Evolutionary conservation across 1,139 yeast genomes (phyloP).

Genomic region (Kurtzmaniella quercitrusa): DNA sequence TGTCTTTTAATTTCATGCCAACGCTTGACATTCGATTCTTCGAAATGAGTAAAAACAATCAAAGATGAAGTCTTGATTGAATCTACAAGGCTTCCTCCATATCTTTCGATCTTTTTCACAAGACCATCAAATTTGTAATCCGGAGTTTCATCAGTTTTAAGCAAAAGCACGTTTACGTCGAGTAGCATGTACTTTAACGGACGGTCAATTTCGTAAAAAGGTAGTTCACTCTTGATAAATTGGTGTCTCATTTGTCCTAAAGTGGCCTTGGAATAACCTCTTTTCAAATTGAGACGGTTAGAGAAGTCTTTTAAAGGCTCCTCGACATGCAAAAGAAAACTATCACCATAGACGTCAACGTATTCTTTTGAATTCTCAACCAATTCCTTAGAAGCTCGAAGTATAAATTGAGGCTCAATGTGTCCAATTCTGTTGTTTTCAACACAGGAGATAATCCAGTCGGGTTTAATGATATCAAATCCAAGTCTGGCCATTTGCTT

Average conservation of each 20-base stretch:
- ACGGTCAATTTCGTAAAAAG: constrained; percentile 8
- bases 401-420: constrained; percentile 59
- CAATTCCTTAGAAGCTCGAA: constrained; percentile 19
- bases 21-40: constrained; percentile 8
- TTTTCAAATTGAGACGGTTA: constrained; percentile 5
- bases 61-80: constrained; percentile 19
- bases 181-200: constrained; percentile 21
- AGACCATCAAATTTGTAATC: constrained; percentile 7
- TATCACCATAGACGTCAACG: constrained; percentile 55
- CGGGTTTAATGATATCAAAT: constrained; percentile 59
- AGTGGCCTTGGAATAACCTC: constrained; percentile 5
- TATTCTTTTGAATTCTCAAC: constrained; percentile 16
- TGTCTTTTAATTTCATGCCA: constrained; percentile 6
- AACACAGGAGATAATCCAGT: constrained; percentile 72
- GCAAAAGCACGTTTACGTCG: constrained; percentile 21
- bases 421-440: constrained; percentile 37
- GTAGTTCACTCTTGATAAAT: constrained; percentile 9
- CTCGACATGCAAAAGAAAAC: constrained; percentile 30
- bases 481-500: constrained; percentile 40
- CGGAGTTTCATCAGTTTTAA: constrained; percentile 9
- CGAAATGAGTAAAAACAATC: constrained; percentile 17
- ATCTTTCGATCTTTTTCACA: constrained; percentile 24
- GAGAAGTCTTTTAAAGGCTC: constrained; percentile 7
- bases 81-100: constrained; percentile 26
- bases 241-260: constrained; percentile 10